These are phyloP conservation scores for Pittosporum tobira DNA, from an alignment of 129 eudicot species.

Conservation along the genomic window DNA sequence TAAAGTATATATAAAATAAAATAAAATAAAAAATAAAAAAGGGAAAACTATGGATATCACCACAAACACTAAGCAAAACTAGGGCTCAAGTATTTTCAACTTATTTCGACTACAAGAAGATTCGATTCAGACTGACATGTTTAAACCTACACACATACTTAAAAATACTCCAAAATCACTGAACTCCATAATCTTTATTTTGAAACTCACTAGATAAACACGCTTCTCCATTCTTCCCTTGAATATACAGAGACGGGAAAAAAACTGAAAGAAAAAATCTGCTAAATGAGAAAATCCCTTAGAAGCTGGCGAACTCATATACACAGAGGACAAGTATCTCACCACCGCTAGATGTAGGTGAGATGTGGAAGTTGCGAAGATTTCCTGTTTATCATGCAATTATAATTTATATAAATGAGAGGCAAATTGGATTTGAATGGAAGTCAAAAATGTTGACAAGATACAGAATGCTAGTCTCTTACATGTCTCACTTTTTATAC, in stretches of 20 bases:
- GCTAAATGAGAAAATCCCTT: background rate
- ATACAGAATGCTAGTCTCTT: background rate
- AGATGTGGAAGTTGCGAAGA: background rate
- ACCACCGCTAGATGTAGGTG: background rate
- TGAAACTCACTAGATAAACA: background rate
- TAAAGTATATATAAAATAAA: too few relatives aligned
- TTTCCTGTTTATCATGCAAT: background rate
- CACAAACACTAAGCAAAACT: too few relatives aligned
- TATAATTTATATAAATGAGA: background rate
- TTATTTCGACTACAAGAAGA: too few relatives aligned
- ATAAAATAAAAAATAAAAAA: too few relatives aligned
- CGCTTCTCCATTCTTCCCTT: background rate
- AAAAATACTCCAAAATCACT: background rate
- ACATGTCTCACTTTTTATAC: conserved; percentile 7
- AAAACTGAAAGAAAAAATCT: background rate
- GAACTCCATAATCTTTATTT: background rate
- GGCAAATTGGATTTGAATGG: background rate
- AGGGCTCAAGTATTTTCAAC: too few relatives aligned
- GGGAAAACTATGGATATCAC: too few relatives aligned
- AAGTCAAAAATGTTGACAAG: background rate
- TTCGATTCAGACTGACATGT: too few relatives aligned
- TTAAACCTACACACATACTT: too few relatives aligned
- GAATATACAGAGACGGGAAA: background rate
- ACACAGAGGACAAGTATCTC: background rate
- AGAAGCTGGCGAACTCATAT: background rate